Conservation (phyloP, 495 filamentous ascomycete species). For the Xylaria curta region DNA sequence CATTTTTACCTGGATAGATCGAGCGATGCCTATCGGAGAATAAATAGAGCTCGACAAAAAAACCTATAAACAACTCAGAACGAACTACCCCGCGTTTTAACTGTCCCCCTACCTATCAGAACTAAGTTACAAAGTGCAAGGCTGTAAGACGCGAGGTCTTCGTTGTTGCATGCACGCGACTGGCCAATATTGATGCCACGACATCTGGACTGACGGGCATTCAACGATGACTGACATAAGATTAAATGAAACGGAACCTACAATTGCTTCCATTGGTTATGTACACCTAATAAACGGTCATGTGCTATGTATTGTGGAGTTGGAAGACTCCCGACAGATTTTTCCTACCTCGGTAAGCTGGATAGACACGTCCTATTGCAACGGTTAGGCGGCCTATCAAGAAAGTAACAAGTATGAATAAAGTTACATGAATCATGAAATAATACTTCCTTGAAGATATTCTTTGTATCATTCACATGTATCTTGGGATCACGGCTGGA, state of each 20-base stretch:
- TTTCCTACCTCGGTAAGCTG: neutral
- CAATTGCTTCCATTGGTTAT: neutral
- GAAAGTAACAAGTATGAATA: neutral
- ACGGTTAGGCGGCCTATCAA: neutral
- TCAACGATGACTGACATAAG: neutral
- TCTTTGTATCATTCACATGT: too few species aligned
- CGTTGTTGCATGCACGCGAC: neutral
- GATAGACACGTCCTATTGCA: neutral
- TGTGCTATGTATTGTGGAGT: neutral
- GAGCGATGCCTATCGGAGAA: neutral
- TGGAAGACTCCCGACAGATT: neutral
- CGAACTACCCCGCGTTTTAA: neutral
- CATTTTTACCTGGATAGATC: neutral
- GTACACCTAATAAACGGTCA: neutral
- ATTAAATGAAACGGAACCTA: neutral
- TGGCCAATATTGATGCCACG: conserved; percentile 1
- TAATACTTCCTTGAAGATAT: neutral
- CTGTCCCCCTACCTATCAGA: neutral
- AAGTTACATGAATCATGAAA: neutral
- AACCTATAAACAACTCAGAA: too few species aligned
- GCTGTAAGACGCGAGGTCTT: neutral
- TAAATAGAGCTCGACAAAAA: too few species aligned
- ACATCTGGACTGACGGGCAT: neutral
- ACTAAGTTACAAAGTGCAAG: neutral
- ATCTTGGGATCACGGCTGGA: too few species aligned